Conservation (phyloP, 1,139 yeast genomes). For the Nadsonia commutata region DNA sequence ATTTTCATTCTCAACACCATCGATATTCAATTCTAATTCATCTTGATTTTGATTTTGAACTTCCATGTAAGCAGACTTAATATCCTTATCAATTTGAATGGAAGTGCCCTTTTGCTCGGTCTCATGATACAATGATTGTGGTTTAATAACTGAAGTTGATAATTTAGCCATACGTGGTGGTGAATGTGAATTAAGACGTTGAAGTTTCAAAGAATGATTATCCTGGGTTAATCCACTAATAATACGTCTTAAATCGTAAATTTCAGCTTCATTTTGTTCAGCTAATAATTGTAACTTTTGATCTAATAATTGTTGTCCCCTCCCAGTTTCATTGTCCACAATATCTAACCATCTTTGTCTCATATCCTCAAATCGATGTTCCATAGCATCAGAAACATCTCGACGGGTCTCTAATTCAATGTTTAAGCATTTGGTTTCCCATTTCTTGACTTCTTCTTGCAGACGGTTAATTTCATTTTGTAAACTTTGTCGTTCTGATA, state of each 20-base stretch:
- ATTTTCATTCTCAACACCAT: slow-evolving; percentile 7
- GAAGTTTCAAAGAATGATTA: too few relatives aligned
- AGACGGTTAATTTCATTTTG: slow-evolving; percentile 8
- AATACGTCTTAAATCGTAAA: too few relatives aligned
- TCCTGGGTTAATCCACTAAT: too few relatives aligned
- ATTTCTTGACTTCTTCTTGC: slow-evolving; percentile 14
- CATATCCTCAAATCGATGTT: slow-evolving; percentile 19
- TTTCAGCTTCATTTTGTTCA: slow-evolving; percentile 7
- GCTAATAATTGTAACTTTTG: slow-evolving; percentile 13
- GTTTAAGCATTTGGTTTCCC: slow-evolving; percentile 13
- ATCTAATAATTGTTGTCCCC: slow-evolving; percentile 15
- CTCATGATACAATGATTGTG: too few relatives aligned
- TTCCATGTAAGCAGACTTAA: too few relatives aligned
- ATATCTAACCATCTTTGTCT: slow-evolving; percentile 14
- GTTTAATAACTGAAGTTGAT: too few relatives aligned
- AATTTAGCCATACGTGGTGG: too few relatives aligned
- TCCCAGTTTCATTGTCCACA: slow-evolving; percentile 16
- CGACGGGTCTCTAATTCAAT: slow-evolving; percentile 21
- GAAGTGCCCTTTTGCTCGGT: too few relatives aligned
- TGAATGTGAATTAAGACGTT: too few relatives aligned
- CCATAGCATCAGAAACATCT: slow-evolving; percentile 23
- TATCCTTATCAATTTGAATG: too few relatives aligned
- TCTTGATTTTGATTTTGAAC: too few relatives aligned
- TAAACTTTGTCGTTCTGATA: slow-evolving; percentile 2
- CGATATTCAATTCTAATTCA: too few relatives aligned